Evolutionary conservation across 257 asterid species (phyloP), one percentile per base, ranked within the genome.

Genomic region (Eucommia ulmoides): DNA sequence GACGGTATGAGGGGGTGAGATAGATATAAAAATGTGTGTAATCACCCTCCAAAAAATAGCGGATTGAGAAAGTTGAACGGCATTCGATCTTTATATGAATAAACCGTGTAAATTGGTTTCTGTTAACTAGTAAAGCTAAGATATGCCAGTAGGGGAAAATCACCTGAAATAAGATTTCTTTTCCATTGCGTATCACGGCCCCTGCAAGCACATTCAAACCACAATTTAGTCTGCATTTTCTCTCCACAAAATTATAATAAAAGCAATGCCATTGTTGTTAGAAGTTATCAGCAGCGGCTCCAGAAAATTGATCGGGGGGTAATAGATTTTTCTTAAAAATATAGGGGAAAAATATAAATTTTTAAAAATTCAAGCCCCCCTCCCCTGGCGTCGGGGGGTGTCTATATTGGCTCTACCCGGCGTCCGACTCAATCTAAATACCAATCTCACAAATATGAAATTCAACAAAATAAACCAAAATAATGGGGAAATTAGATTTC

Each of bases 151-250:
- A 53, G 19, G 47, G 49, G 25, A 19, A 57, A 60, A 61, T 68
- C 61, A 84, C 96, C 97, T 85, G 98, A 48, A 89, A 60, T 56
- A 89, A 24, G 69, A 89, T 63, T 54, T 89, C 96, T 35, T 71
- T 78, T 54, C 98, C 98, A 29, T 68, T 62, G 55, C 93, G 82
- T 63, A 85, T 59, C 50, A 68, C 76, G 58, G 72, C 88, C 67
- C 23, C 98, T 84, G 88, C 62, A 70, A 48, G 60, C 50, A 55
- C 51, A 49, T 35, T 53, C 54, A 53, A 53, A 52, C 18, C 59
- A 20, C 46, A 54, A 18, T 29, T 50, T 49, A 52, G 46, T 50
- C 53, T 63, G 60, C 46, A 21, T 5, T 14, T 38, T 7, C 45
- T 38, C 19, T 42, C 48, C 48, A 42, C 8, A 2, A 16, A 16